A percentile compares a stretch with the other conserved stretches of the same genome.
These are phyloP conservation scores for Perkinsela sp. DNA, from an alignment of 208 protist species.

Conservation along the genomic window DNA sequence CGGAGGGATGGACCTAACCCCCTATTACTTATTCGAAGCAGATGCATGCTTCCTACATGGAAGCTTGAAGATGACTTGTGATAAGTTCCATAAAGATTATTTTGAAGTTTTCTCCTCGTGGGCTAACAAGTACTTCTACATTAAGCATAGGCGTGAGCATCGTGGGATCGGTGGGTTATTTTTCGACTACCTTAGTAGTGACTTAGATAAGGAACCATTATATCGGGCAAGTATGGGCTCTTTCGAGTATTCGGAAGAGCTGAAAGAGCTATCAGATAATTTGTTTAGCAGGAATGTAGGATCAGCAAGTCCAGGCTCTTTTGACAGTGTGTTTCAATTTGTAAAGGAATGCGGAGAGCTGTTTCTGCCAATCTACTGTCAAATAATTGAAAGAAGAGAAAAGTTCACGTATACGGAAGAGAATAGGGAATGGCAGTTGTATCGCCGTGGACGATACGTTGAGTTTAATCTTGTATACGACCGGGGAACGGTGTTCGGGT, in stretches of 20 bases:
- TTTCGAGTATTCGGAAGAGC: conserved; percentile 4
- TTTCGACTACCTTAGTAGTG: conserved; percentile 28
- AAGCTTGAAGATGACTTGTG: conserved; percentile 12
- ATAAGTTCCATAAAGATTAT: conserved; percentile 11
- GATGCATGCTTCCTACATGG: conserved; percentile 29
- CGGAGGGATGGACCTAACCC: conserved; percentile 56
- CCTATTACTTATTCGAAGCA: conserved; percentile 29
- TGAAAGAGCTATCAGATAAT: neutral
- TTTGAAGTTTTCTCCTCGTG: conserved; percentile 33
- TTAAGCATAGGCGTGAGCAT: conserved; percentile 24
- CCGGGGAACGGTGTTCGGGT: conserved; percentile 49
- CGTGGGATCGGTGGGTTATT: conserved; percentile 55
- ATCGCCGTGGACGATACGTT: conserved; percentile 37
- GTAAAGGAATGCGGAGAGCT: conserved; percentile 10
- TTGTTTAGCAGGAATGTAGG: neutral
- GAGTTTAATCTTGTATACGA: conserved; percentile 38
- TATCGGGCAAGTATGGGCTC: neutral
- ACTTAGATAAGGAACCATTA: conserved; percentile 1
- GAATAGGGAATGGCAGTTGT: conserved; percentile 33
- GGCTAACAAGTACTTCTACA: conserved; percentile 52
- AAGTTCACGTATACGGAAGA: conserved; percentile 9
- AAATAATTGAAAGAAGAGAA: conserved; percentile 19
- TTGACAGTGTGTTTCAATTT: conserved; percentile 24
- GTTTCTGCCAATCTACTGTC: conserved; percentile 24
- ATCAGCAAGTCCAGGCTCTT: conserved; percentile 5